Evolutionary conservation across 352 stramenopile genomes (phyloP).

Genomic region (Phytophthora meadii): DNA sequence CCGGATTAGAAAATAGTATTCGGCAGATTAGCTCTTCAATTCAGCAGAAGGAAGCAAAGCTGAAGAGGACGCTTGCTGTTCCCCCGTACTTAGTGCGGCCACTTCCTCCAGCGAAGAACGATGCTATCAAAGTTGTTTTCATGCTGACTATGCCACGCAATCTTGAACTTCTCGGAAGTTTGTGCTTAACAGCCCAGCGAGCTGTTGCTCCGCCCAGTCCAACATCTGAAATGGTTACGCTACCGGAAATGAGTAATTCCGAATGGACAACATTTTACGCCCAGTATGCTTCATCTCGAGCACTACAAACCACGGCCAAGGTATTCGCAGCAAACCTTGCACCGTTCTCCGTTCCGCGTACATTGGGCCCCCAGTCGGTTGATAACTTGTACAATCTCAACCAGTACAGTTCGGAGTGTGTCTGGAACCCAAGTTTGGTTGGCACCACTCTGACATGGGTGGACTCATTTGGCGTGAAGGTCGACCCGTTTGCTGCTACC

Average conservation of each 20-base stretch:
- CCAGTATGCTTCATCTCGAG: background rate
- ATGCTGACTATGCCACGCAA: background rate
- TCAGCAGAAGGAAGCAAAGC: background rate
- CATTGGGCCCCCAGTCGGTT: too few relatives aligned
- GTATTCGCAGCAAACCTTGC: background rate
- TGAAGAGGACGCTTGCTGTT: background rate
- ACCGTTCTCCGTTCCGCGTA: background rate
- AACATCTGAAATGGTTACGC: background rate
- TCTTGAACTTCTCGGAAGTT: background rate
- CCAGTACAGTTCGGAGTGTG: constrained; percentile 34
- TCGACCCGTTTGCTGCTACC: constrained; percentile 54
- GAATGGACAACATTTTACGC: background rate
- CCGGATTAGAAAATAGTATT: too few relatives aligned
- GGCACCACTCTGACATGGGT: constrained; percentile 41
- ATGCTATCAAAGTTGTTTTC: background rate
- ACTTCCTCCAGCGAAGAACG: background rate
- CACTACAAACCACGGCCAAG: background rate
- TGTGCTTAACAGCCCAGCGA: background rate
- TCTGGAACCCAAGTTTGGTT: constrained; percentile 46
- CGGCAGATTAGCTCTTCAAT: constrained; percentile 9
- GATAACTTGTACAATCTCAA: constrained; percentile 6
- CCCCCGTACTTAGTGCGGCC: background rate
- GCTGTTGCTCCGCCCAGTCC: background rate
- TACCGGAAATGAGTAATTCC: too few relatives aligned
- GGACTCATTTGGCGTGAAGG: constrained; percentile 10